Conservation (phyloP, 1,284 basidiomycete species). For the Mycena citricolor region DNA sequence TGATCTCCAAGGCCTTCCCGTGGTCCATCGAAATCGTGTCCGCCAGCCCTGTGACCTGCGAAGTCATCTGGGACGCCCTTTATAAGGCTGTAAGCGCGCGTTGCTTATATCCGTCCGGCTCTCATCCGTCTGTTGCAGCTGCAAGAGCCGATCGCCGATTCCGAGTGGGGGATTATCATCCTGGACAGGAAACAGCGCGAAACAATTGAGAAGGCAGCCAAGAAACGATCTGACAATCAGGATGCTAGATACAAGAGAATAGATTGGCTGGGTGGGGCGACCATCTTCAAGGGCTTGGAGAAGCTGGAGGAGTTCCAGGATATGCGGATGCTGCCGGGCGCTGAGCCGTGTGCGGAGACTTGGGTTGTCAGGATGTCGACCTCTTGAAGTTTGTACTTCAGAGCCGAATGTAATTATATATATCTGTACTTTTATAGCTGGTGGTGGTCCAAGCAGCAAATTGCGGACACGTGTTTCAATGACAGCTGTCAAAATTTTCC, state of each 20-base stretch:
- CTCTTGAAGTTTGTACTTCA: conserved; percentile 5
- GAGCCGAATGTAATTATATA: conserved; percentile 4
- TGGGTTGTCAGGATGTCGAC: conserved; percentile 33
- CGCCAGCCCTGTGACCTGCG: conserved; percentile 44
- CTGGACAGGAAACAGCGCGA: conserved; percentile 24
- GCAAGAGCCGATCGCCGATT: conserved; percentile 52
- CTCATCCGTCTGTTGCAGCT: conserved; percentile 26
- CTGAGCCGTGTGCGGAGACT: conserved; percentile 36
- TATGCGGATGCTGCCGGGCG: conserved; percentile 45
- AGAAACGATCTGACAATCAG: conserved; percentile 27
- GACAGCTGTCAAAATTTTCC: not conserved
- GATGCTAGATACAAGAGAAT: conserved; percentile 47
- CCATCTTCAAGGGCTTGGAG: conserved; percentile 57
- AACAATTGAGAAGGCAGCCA: conserved; percentile 37
- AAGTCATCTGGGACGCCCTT: conserved; percentile 52
- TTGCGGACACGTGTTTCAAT: too few relatives aligned
- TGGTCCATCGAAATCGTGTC: conserved; percentile 56
- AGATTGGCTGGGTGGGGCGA: conserved; percentile 55
- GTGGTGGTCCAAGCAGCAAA: too few relatives aligned
- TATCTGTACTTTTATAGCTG: not conserved
- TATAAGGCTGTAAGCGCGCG: conserved; percentile 30
- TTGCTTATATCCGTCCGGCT: not conserved
- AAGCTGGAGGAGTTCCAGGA: conserved; percentile 54
- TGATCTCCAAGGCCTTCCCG: conserved; percentile 58
- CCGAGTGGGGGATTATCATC: conserved; percentile 58